Base-by-base conservation (phyloP, 139 green algal genomes). In the Chlamydomonas applanata region DNA sequence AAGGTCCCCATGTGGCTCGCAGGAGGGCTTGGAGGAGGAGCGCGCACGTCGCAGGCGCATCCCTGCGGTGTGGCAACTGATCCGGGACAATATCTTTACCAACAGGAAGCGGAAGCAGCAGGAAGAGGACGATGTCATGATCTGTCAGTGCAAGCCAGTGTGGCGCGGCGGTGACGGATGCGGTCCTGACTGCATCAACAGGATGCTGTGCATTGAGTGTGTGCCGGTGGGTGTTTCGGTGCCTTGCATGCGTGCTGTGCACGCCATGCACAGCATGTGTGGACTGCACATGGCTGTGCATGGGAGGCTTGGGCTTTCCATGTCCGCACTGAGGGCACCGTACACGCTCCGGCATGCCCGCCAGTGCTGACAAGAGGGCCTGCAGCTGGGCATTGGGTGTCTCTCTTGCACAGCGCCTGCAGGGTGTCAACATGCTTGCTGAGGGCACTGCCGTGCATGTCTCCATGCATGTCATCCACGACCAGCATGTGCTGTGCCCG, bases 181-280 rank as follows among this genome's bases (percentile, higher is more conserved):
- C 72, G 92, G 92, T 0, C 82, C 87, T 0, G 82, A 97, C 74
- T 99, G 95, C 88, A 85, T 99, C 53, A 99, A 99, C 89, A 76
- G 96, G 5, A 85, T 95, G 82, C 88, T 99, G 17, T 93, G 93
- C 76, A 92, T 97, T 40, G 95, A 99, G 77, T 99, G 96, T 76
- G 74, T 87, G 33, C 73, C 85, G 71, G 91, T 93, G 73, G 71
- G 86, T 81, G 20, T 2, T 33, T 24, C 30, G 40, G 40, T 11
- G 7, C 7, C 40, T 19, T 49, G 40, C 40, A 49, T 49, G 40
- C 40, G 11, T 49, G 40, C 40, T 49, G 40, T 49, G 40, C 40
- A 49, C 11, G 40, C 11, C 40, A 11, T 49, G 40, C 40, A 19
- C 40, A n/a, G n/a, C 40, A 49, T 49, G 40, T 49, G 40, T 7